Base-by-base conservation (phyloP, 2,329 filamentous ascomycete species). In the Apiospora marii region DNA sequence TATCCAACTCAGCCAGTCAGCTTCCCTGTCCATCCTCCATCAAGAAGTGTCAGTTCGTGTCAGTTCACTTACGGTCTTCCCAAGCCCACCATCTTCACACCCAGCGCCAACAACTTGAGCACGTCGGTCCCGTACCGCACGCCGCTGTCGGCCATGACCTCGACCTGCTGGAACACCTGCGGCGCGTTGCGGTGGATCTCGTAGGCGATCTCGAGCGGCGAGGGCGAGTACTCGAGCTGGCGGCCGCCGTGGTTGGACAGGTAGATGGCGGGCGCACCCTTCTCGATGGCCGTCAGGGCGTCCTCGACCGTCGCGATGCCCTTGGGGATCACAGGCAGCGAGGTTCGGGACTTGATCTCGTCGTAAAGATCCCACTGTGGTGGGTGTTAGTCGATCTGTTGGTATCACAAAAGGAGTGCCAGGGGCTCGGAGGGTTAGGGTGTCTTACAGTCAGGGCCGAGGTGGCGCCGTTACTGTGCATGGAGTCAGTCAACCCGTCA, bases 221-320 rank as follows among this genome's bases (percentile, higher is more conserved):
- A 75, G 0, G 81, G 81, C 73, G 82, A 80, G 73, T 83, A 75
- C 72, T 85, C 83, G 0, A 84, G 79, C 73, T 85, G 83, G n/a
- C 84, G 79, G 8, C 81, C 82, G 41, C 83, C 83, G 74, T 85
- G 83, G 76, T 85, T 85, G 48, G 80, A 83, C 10, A 85, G 78
- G 77, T 81, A 83, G 69, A 85, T 83, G 37, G 77, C 82, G 4
- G 76, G 76, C 14, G 78, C 79, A 16, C 78, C 78, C 44, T 67
- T 58, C 51, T 48, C 69, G 22, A 72, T 22, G 27, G 71, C 71
- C 46, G 34, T 24, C 30, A 70, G 69, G 30, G 71, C 73, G 37
- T 72, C 73, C 44, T 71, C 73, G 5, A 71, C 68, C 30, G 73
- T 74, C 68, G 24, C 34, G 64, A 74, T 74, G 24, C 73, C 73